These are phyloP conservation scores for Orbilia blumenaviensis DNA, from an alignment of 2,329 filamentous ascomycete genomes.

Conservation along the genomic window DNA sequence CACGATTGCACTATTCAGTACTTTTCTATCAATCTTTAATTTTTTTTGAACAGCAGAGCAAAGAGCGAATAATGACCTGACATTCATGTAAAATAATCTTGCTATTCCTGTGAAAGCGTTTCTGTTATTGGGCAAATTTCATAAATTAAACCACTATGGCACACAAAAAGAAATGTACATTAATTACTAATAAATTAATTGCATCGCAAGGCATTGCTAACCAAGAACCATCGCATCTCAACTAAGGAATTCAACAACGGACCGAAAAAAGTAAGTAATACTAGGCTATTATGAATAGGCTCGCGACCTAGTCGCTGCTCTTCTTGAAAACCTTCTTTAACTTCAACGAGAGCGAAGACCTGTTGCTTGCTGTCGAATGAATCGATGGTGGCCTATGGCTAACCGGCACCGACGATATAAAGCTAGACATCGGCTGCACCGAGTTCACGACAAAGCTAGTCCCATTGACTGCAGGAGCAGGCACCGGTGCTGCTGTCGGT, in stretches of 20 bases:
- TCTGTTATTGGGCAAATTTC: neutral
- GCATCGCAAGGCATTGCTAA: neutral
- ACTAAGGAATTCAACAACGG: neutral
- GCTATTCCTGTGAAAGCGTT: neutral
- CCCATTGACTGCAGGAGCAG: neutral
- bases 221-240: neutral
- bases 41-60: too few relatives aligned
- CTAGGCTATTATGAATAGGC: neutral
- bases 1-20: too few relatives aligned
- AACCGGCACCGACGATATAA: neutral
- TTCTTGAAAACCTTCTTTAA: slow-evolving; percentile 39
- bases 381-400: slow-evolving; percentile 25
- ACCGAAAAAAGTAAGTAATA: neutral
- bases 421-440: slow-evolving; percentile 7
- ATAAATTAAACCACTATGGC: neutral
- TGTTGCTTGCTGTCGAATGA: slow-evolving; percentile 27
- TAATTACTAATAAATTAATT: too few relatives aligned
- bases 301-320: neutral
- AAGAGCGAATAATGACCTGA: too few relatives aligned
- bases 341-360: slow-evolving; percentile 40
- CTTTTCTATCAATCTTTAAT: too few relatives aligned
- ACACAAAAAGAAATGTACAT: neutral
- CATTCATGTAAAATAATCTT: too few relatives aligned
- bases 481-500: neutral
- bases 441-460: slow-evolving; percentile 22